These are phyloP conservation scores for Nematocida homosporus DNA, from an alignment of 371 early-diverging fungal genomes.

Conservation along the genomic window DNA sequence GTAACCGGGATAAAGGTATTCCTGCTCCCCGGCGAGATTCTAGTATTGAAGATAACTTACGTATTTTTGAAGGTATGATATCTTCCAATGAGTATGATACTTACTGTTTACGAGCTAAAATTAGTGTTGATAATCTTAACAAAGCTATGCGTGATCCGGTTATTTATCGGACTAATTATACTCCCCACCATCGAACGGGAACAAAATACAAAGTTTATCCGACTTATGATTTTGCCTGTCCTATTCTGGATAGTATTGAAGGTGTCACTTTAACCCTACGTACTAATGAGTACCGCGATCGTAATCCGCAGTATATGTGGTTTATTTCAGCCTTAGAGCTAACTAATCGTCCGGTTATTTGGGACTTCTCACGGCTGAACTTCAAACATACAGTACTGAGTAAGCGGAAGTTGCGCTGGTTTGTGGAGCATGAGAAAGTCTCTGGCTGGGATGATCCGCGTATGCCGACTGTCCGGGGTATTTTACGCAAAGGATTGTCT, in stretches of 20 bases:
- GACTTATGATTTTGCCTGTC: constrained; percentile 98
- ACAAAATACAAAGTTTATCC: constrained; percentile 92
- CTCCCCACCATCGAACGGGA: constrained; percentile 82
- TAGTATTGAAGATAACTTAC: constrained; percentile 80
- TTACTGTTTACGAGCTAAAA: constrained; percentile 94
- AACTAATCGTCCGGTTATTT: constrained; percentile 63
- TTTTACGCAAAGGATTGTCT: constrained; percentile 92
- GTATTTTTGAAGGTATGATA: constrained; percentile 83
- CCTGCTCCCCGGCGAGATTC: constrained; percentile 79
- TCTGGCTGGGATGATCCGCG: constrained; percentile 95
- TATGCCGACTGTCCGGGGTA: constrained; percentile 92
- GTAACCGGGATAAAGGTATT: constrained; percentile 81
- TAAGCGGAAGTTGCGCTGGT: constrained; percentile 88
- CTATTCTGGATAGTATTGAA: constrained; percentile 91
- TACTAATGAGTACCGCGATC: constrained; percentile 96
- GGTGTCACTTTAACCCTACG: constrained; percentile 95
- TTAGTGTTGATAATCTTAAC: constrained; percentile 82
- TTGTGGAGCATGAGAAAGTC: constrained; percentile 77
- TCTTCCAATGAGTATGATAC: constrained; percentile 70
- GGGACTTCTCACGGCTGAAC: constrained; percentile 74
- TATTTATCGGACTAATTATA: constrained; percentile 84
- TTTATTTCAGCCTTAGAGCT: constrained; percentile 81
- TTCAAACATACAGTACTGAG: constrained; percentile 89
- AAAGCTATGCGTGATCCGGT: constrained; percentile 97
- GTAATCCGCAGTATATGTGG: constrained; percentile 96